These are phyloP conservation scores for Rosa chinensis DNA, from an alignment of 306 rosid species.

Conservation along the genomic window DNA sequence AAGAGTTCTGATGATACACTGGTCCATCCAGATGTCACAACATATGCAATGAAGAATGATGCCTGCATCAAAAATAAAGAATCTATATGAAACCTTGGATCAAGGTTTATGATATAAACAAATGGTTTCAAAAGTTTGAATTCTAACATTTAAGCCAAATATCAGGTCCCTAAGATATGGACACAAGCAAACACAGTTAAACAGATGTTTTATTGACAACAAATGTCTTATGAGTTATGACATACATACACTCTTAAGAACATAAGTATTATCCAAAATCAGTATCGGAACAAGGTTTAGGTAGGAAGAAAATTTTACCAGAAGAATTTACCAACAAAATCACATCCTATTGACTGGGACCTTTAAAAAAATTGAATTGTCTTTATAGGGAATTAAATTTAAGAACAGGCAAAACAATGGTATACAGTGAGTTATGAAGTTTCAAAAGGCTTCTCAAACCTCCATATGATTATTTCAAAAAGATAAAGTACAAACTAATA, in stretches of 20 bases:
- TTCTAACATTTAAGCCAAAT: neutral
- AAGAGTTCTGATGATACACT: slow-evolving; percentile 62
- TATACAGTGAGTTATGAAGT: neutral
- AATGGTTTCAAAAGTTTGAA: neutral
- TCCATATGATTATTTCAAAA: neutral
- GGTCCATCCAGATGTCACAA: slow-evolving; percentile 67
- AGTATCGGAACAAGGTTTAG: neutral
- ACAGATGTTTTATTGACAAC: neutral
- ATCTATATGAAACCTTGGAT: neutral
- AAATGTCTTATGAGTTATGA: neutral
- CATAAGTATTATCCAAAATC: neutral
- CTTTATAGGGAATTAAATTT: neutral
- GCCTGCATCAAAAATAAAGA: slow-evolving; percentile 54
- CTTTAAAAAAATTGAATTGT: neutral
- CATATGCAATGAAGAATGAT: slow-evolving; percentile 77
- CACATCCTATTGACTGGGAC: neutral
- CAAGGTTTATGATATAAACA: neutral
- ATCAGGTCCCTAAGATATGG: neutral
- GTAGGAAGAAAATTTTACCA: neutral
- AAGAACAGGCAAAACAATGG: neutral
- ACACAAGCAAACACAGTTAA: neutral
- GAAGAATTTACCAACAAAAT: neutral
- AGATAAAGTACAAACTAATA: slow-evolving; percentile 10
- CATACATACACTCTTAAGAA: neutral
- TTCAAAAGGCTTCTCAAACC: neutral